Conservation (phyloP, 2,329 filamentous ascomycete genomes). For the Aspergillus sp. region DNA sequence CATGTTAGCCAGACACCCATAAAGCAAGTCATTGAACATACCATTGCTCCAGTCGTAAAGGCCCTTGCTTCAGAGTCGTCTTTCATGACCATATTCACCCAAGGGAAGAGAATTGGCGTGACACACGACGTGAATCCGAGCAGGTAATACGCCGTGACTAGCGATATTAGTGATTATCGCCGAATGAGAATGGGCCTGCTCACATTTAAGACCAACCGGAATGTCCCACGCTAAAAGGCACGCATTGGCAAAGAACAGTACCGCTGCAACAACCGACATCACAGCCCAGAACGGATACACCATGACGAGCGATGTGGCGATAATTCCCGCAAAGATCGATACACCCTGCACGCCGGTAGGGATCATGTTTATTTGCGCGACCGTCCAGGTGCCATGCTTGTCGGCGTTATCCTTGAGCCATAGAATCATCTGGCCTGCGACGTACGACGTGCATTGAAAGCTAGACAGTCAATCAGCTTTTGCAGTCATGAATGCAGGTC, state of each 20-base stretch:
- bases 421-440: constrained; percentile 56
- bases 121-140: constrained; percentile 25
- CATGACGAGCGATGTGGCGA: constrained; percentile 30
- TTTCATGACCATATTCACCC: constrained; percentile 27
- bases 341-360: constrained; percentile 52
- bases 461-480: constrained; percentile 12
- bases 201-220: constrained; percentile 19
- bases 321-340: constrained; percentile 40
- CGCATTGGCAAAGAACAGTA: constrained; percentile 29
- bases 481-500: neutral
- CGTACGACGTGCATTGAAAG: constrained; percentile 51
- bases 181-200: neutral
- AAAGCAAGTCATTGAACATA: constrained; percentile 1
- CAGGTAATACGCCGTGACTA: constrained; percentile 18
- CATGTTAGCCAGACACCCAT: no score
- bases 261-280: constrained; percentile 27
- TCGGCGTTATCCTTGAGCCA: constrained; percentile 48
- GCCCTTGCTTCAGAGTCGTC: constrained; percentile 27
- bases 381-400: constrained; percentile 38
- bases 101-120: constrained; percentile 25
- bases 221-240: constrained; percentile 27
- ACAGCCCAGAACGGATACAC: constrained; percentile 34
- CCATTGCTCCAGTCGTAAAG: constrained; percentile 34
- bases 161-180: neutral
- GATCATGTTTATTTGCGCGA: constrained; percentile 51